Evolutionary conservation across 2,329 filamentous ascomycete genomes (phyloP).

Genomic region (Botrytis squamosa): DNA sequence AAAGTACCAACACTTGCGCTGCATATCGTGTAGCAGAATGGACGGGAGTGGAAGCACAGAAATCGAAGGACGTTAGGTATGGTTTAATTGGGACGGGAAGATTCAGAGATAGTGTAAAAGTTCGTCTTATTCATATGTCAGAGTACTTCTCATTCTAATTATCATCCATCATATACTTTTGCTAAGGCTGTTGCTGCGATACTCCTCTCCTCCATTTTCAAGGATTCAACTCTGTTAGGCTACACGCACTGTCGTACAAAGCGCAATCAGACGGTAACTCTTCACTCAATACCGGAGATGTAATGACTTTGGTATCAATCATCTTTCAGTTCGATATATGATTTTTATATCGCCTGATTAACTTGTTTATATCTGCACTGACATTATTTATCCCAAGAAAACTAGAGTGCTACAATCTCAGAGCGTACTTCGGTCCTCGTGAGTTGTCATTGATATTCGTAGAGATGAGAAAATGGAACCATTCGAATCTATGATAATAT

Average conservation of each 20-base stretch:
- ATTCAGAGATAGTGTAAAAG: no score
- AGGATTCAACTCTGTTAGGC: background rate
- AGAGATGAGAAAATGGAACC: no score
- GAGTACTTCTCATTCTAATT: background rate
- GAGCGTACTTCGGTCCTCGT: background rate
- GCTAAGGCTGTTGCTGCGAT: background rate
- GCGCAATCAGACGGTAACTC: background rate
- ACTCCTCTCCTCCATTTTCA: background rate
- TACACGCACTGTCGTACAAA: background rate
- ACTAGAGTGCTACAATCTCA: no score
- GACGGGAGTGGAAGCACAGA: background rate
- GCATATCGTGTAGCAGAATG: background rate
- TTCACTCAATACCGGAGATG: background rate
- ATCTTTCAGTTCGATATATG: background rate
- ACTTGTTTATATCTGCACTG: background rate
- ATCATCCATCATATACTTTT: no score
- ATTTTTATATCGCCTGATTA: background rate
- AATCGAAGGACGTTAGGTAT: background rate
- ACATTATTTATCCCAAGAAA: no score
- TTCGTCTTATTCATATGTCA: background rate
- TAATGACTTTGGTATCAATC: background rate
- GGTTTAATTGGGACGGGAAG: no score
- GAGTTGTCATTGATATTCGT: background rate
- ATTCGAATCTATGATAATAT: no score
- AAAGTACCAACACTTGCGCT: fast-evolving